Evolutionary conservation across 2,329 filamentous ascomycete genomes (phyloP).

Genomic region (Metarhizium rileyi): DNA sequence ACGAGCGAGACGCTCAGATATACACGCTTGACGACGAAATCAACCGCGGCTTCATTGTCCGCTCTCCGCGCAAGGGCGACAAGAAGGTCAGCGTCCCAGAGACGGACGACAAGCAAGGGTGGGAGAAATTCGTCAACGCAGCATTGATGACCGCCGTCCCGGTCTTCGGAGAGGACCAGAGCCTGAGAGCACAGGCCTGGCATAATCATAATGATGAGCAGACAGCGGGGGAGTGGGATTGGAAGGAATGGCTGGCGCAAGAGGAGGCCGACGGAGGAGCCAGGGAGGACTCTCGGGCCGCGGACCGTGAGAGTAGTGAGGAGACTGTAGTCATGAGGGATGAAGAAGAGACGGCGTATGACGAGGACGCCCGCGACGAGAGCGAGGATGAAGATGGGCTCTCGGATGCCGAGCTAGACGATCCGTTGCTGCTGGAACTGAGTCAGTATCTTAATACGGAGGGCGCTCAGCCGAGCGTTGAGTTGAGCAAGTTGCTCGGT

Average conservation of each 20-base stretch:
- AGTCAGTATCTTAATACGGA: background rate
- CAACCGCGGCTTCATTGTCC: constrained; percentile 21
- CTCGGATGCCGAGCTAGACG: background rate
- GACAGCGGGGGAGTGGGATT: constrained; percentile 12
- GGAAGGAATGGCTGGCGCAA: constrained; percentile 13
- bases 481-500: background rate
- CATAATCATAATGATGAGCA: constrained; percentile 11
- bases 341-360: constrained; percentile 7
- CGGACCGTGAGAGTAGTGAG: constrained; percentile 8
- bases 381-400: constrained; percentile 4
- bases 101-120: constrained; percentile 12
- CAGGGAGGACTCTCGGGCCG: background rate
- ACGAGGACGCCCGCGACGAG: constrained; percentile 2
- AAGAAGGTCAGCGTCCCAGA: constrained; percentile 7
- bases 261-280: constrained; percentile 2
- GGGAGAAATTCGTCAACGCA: constrained; percentile 18
- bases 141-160: constrained; percentile 14
- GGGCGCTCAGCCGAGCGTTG: background rate
- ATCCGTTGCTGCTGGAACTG: background rate
- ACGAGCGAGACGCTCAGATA: background rate
- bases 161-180: constrained; percentile 16
- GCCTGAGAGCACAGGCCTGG: constrained; percentile 15
- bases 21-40: constrained; percentile 24
- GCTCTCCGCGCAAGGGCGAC: constrained; percentile 5
- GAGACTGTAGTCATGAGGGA: constrained; percentile 3